Base-by-base conservation (phyloP, 495 filamentous ascomycete species). In the Viridothelium virens region DNA sequence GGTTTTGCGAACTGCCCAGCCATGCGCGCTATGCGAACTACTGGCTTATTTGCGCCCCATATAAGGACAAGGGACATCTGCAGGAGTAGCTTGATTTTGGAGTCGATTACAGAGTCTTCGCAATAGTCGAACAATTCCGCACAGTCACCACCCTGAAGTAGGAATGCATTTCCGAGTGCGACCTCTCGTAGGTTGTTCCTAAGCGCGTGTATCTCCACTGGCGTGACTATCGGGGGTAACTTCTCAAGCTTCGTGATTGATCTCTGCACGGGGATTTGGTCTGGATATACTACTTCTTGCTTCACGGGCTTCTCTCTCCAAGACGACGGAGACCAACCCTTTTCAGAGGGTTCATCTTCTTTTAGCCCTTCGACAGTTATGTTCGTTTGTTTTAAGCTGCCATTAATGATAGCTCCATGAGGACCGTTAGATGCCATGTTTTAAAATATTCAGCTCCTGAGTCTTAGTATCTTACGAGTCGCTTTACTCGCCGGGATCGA, bases 51-150 rank as follows among this genome's bases (percentile, higher is more conserved):
- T 65, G 84, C 82, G 53, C 86, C 92, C 86, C 89, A 95, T 75
- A 95, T 89, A 63, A 97, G 81, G 16, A 97, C 90, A 68, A 97
- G 77, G 71, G 89, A 92, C 92, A 97, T 97, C 79, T 97, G 93
- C 46, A 97, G 82, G 14, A 97, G 82, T 11, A 97, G 85, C 77
- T 97, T 97, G 77, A 97, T 91, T 80, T 97, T 97, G 38, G 91
- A 87, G 74, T 97, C 90, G 69, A 98, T 96, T 70, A 89, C 89
- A 41, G 68, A 61, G 73, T 91, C 87, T 71, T 91, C 86, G 76
- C 94, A 98, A 82, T 98, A 98, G 77, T 93, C 90, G 72, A 98
- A 98, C 5, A 98, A 81, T 79, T 98, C 94, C 4, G 94, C 94
- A 72, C 94, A 98, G 78, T 98, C 94, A 63, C 92, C 94, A 63